Evolutionary conservation across 352 stramenopile genomes (phyloP), one percentile per base, ranked within the genome.

Genomic region (Globisporangium nunn): DNA sequence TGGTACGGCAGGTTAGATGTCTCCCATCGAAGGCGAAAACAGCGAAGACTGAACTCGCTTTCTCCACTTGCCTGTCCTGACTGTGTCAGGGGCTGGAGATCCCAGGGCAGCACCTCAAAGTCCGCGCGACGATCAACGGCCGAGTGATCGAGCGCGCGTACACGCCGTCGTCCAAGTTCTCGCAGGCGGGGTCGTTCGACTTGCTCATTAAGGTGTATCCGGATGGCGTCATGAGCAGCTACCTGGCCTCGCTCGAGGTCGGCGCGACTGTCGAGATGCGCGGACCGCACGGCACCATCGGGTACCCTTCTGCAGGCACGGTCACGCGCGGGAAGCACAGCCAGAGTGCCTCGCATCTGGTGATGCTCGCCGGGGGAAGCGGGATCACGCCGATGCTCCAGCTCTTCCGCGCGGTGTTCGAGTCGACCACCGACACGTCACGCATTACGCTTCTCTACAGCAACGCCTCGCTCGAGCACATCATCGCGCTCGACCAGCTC

Each of bases 381-480:
- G 85, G 85, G 53, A 89, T 95, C 56, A 75, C 83, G 8, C 85
- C 85, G 0, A 92, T 95, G 82, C 79, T 95, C 31, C 80, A 93
- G 61, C 56, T 95, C 31, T 74, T 93, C 35, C 80, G 82, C 28
- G 74, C 74, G 6, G 66, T 80, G 33, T 72, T 93, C 50, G 81
- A 93, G 56, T 76, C 72, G 33, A 56, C 18, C 6, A 66, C 71
- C 31, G 78, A 89, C 51, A 54, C 54, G 31, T 76, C 81, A n/a
- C 81, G 75, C 46, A 69, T 95, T 40, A 91, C 78, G 61, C 52
- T 93, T 4, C 61, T 95, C 47, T 76, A 92, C 58, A 89, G 75
- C 50, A 95, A 88, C 52, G 75, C 70, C 39, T 85, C 75, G 54
- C 67, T 85, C 7, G 72, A 67, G 44, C 68, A 88, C 62, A 70